Evolutionary conservation across 352 stramenopile genomes (phyloP), one percentile per base, ranked within the genome.

Genomic region (Phytopythium mirpurense): DNA sequence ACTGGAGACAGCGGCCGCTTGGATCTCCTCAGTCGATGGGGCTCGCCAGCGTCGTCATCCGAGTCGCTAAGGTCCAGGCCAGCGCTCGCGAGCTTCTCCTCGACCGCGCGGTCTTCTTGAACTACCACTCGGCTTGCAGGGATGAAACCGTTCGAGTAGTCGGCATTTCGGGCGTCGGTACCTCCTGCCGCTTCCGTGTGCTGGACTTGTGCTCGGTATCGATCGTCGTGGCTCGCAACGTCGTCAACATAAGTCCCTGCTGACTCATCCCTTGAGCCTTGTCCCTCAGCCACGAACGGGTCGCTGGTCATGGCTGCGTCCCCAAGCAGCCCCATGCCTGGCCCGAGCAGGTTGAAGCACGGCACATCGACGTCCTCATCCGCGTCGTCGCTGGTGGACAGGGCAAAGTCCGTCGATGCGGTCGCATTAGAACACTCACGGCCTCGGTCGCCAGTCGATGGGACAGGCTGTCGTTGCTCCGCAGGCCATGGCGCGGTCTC

Each of bases 61-160:
- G 77, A 80, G 35, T 84, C 72, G 44, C 72, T 88, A 15, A 84
- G 51, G 50, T 66, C 57, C 18, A 88, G 36, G 29, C 77, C 77
- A 38, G 70, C 77, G 47, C 65, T 65, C 27, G 63, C 66, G 43
- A 88, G 43, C 42, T 83, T 78, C 5, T 72, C 51, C 10, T 76
- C 67, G 26, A 77, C 65, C 6, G 21, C 37, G 1, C 19, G 23
- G 4, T 78, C 60, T 36, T 69, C 51, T 45, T 45, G 40, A 3
- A 31, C 9, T 43, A 61, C 53, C 23, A 67, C 37, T 47, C 59
- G 64, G 24, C 60, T 74, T 12, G 66, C 66, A 18, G 57, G 54
- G 3, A 70, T 61, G 40, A 70, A 67, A 15, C 47, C 40, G 40
- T 31, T 45, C 19, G 40, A 27, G 19, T 31, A 27, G 40, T 15